Conservation (phyloP, 179 eudicot genomes). For the Corrigiola litoralis region DNA sequence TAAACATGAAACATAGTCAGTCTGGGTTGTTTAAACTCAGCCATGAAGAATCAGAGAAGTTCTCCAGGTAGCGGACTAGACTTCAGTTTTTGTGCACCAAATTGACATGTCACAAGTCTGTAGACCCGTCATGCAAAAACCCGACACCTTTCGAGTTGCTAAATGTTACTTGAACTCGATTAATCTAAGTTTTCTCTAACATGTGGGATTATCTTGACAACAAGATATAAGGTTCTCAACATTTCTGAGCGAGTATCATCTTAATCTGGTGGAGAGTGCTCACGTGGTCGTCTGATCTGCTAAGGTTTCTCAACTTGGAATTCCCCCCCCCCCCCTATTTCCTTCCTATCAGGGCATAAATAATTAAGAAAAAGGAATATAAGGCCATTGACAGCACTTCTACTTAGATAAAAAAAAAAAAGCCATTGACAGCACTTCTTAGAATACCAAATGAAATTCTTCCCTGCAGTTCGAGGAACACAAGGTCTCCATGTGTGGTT, state of each 20-base stretch:
- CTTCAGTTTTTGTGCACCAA: neutral
- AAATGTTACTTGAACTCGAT: too few species aligned
- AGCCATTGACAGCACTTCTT: too few species aligned
- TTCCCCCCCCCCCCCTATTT: too few species aligned
- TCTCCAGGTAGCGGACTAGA: neutral
- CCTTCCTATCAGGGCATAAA: neutral
- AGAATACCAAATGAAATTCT: too few species aligned
- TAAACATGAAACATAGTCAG: neutral
- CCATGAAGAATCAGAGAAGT: neutral
- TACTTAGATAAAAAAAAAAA: too few species aligned
- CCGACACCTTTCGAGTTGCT: too few species aligned
- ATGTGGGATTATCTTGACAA: neutral
- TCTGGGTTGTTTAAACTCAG: neutral
- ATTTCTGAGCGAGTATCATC: neutral
- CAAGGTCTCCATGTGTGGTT: too few species aligned
- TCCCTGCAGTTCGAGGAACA: too few species aligned
- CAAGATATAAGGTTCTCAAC: neutral
- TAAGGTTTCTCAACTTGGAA: neutral
- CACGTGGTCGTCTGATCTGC: neutral
- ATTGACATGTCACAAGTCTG: too few species aligned
- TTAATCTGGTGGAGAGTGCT: neutral
- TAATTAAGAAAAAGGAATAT: neutral
- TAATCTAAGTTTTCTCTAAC: too few species aligned
- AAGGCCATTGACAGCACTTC: neutral
- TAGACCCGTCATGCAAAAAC: too few species aligned